Base-by-base conservation (phyloP, 805 yeast genomes). In the Candida maris region DNA sequence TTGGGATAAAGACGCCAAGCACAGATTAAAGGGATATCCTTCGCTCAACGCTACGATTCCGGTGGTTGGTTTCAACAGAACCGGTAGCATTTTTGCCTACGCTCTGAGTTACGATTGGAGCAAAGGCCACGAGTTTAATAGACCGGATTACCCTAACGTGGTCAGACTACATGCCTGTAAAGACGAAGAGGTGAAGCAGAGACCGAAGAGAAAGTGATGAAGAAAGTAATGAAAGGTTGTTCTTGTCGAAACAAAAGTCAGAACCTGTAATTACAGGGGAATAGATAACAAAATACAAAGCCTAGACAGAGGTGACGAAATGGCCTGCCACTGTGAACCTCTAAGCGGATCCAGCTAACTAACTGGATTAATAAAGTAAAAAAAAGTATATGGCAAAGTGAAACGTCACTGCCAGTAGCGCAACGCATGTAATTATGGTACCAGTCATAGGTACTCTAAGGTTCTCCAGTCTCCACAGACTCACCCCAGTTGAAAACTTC, bases 31-130 rank as follows among this genome's bases (percentile, higher is more conserved):
- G 62, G 85, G 82, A 22, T 84, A 77, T 67, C 87, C 95, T 4
- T 63, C 75, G 7, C 68, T 81, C 12, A 74, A 73, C 34, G 73
- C 77, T 24, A 70, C 95, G 0, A 81, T 93, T 36, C 72, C 95
- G 0, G 79, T 83, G 25, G 73, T 88, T 1, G 79, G 79, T 4
- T 93, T 91, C 68, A 93, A 87, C 64, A 71, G 85, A 46, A 79
- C 70, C 32, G 98, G 98, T 35, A 61, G 78, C 21, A 77, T 93
- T 8, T 80, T 85, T 59, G 97, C 97, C 3, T 87, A 93, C 56
- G 96, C 97, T 2, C 58, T 86, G 42, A 79, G 95, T 44, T 91
- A 93, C 63, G 98, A 93, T 59, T 93, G 98, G 98, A 75, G 87
- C 40, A 88, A 88, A 57, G 95, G 94, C n/a, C 73, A 83, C 60